A percentile compares a stretch with the other conserved stretches of the same genome.
Conservation (phyloP, 768 basidiomycete genomes). For the Trametes gibbosa region DNA sequence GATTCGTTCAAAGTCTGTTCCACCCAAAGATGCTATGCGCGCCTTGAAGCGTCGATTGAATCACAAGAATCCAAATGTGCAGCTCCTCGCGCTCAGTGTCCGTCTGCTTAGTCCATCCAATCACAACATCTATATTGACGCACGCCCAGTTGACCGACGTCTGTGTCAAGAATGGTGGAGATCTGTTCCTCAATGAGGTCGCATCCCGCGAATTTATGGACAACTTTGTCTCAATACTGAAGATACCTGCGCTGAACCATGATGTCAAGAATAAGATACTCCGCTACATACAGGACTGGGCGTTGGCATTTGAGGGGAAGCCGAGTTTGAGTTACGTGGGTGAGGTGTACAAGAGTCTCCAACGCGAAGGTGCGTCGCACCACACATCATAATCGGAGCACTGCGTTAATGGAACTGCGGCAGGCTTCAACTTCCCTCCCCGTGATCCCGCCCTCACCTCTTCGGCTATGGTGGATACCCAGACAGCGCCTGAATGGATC, state of each 20-base stretch:
- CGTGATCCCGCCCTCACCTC: slow-evolving; percentile 66
- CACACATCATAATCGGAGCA: neutral
- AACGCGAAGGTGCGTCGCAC: slow-evolving; percentile 61
- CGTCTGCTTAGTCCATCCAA: slow-evolving; percentile 31
- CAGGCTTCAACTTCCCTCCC: slow-evolving; percentile 85
- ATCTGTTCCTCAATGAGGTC: slow-evolving; percentile 81
- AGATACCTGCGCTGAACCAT: slow-evolving; percentile 68
- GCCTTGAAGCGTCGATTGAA: slow-evolving; percentile 82
- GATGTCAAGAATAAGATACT: slow-evolving; percentile 83
- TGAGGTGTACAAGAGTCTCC: slow-evolving; percentile 76
- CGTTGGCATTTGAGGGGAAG: slow-evolving; percentile 84
- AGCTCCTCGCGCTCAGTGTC: slow-evolving; percentile 82
- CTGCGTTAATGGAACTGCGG: neutral
- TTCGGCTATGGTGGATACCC: slow-evolving; percentile 86
- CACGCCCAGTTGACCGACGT: slow-evolving; percentile 73
- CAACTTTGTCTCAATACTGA: slow-evolving; percentile 86
- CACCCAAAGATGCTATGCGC: slow-evolving; percentile 84
- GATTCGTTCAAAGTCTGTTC: slow-evolving; percentile 86
- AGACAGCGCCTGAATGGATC: slow-evolving; percentile 94
- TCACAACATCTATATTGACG: neutral
- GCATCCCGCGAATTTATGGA: slow-evolving; percentile 92
- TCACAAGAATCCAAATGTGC: slow-evolving; percentile 96
- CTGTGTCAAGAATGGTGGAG: slow-evolving; percentile 96
- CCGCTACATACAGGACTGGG: slow-evolving; percentile 90
- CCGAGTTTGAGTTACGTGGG: slow-evolving; percentile 67